phyloP scores from a whole-genome alignment of 2,329 filamentous ascomycete genomes.

The Fusarium udum region DNA sequence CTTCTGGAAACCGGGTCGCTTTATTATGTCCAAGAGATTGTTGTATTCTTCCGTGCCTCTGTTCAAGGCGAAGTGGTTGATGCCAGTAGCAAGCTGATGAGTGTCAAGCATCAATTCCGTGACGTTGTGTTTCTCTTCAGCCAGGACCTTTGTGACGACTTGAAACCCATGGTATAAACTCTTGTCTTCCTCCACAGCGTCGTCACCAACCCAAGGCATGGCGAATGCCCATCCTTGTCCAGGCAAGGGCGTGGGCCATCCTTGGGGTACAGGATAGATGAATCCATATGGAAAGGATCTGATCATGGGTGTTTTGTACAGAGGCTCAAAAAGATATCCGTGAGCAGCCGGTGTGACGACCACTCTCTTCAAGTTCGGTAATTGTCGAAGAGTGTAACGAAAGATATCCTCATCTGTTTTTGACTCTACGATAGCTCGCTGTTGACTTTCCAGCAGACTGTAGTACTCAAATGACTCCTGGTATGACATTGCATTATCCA shows the following conservation, averaged over 20 bases:
- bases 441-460: background rate
- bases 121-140: background rate
- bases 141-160: background rate
- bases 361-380: background rate
- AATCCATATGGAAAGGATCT: background rate
- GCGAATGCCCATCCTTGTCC: fast-evolving
- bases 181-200: background rate
- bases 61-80: background rate
- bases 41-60: background rate
- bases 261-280: background rate
- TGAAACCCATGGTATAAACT: background rate
- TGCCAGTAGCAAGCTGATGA: background rate
- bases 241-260: background rate
- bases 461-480: background rate
- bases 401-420: background rate
- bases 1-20: background rate
- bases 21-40: background rate
- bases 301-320: background rate
- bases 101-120: background rate
- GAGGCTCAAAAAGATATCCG: background rate
- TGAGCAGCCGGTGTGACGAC: background rate
- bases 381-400: background rate
- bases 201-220: background rate
- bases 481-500: background rate
- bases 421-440: fast-evolving